A percentile compares a stretch with the other conserved stretches of the same genome.
Evolutionary conservation across 352 stramenopile genomes (phyloP).

Genomic region (Elongisporangium prolatum): DNA sequence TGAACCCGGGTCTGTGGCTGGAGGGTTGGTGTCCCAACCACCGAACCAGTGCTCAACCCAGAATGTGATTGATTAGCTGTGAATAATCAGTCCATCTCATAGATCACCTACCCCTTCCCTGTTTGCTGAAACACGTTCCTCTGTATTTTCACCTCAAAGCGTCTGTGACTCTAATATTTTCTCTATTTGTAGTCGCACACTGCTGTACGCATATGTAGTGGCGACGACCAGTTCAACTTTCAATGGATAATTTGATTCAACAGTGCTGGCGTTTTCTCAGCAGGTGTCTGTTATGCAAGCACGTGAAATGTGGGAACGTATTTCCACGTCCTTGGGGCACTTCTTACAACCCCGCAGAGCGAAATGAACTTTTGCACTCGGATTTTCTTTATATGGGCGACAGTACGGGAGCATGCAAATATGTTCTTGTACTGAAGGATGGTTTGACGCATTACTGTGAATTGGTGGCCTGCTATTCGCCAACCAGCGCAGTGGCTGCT

Average conservation of each 20-base stretch:
- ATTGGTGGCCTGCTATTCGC: constrained; percentile 6
- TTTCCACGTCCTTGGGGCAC: constrained; percentile 9
- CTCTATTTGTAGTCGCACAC: constrained; percentile 9
- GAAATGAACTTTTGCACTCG: constrained; percentile 12
- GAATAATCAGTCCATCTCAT: too few relatives aligned
- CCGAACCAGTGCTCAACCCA: too few relatives aligned
- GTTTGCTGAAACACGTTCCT: too few relatives aligned
- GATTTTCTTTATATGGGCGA: constrained; percentile 9
- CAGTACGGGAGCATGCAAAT: constrained; percentile 1
- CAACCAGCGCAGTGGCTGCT: constrained; percentile 2
- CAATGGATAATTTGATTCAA: background rate
- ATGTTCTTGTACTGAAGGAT: constrained; percentile 10
- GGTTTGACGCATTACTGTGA: constrained; percentile 10
- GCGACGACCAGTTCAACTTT: background rate
- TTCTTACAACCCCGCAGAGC: background rate
- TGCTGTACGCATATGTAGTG: background rate
- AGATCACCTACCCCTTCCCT: too few relatives aligned
- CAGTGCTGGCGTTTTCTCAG: background rate
- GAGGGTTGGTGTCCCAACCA: too few relatives aligned
- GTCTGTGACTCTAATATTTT: too few relatives aligned
- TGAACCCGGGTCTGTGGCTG: too few relatives aligned
- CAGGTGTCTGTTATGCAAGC: constrained; percentile 11
- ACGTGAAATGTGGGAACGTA: constrained; percentile 11
- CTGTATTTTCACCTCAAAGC: too few relatives aligned
- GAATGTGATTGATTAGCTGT: too few relatives aligned